A percentile compares a stretch with the other conserved stretches of the same genome.
phyloP scores from a whole-genome alignment of 345 rosid species.

The Eutrema japonicum region DNA sequence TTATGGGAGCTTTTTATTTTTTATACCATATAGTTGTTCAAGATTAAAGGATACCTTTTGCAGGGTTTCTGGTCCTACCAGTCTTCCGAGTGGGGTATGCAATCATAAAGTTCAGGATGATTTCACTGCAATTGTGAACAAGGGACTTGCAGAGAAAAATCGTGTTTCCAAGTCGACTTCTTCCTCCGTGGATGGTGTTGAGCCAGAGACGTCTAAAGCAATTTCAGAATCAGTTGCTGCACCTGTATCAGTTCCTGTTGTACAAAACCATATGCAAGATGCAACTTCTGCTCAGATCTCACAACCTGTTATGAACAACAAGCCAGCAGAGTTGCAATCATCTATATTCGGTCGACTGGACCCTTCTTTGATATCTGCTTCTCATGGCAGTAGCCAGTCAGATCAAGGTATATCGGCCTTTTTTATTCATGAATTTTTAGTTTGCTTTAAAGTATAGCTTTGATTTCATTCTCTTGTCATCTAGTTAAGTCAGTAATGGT shows the following conservation, averaged over 20 bases:
- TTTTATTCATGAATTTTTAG: not conserved
- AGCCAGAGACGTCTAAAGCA: conserved; percentile 44
- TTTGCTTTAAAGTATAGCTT: conserved; percentile 12
- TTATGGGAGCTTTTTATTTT: not conserved
- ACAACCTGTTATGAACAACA: conserved; percentile 43
- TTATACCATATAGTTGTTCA: conserved; percentile 1
- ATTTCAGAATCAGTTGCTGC: conserved; percentile 49
- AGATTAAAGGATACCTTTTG: conserved; percentile 14
- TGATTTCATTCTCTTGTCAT: conserved; percentile 2
- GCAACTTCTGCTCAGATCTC: conserved; percentile 26
- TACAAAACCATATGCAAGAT: conserved; percentile 44
- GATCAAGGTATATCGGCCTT: conserved; percentile 48
- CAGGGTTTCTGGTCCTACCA: conserved; percentile 53
- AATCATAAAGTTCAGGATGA: conserved; percentile 35
- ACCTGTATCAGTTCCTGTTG: conserved; percentile 35
- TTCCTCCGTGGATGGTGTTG: conserved; percentile 42
- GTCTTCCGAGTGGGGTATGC: conserved; percentile 49
- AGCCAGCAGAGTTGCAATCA: conserved; percentile 44
- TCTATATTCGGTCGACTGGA: conserved; percentile 34
- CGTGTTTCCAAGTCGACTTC: conserved; percentile 33
- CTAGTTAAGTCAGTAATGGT: conserved; percentile 9
- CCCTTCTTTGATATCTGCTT: conserved; percentile 37
- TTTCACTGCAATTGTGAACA: conserved; percentile 37
- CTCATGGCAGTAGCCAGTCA: conserved; percentile 40
- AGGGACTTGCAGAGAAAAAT: conserved; percentile 31